phyloP scores from a whole-genome alignment of 768 basidiomycete genomes.

The Crassisporium funariophilum region DNA sequence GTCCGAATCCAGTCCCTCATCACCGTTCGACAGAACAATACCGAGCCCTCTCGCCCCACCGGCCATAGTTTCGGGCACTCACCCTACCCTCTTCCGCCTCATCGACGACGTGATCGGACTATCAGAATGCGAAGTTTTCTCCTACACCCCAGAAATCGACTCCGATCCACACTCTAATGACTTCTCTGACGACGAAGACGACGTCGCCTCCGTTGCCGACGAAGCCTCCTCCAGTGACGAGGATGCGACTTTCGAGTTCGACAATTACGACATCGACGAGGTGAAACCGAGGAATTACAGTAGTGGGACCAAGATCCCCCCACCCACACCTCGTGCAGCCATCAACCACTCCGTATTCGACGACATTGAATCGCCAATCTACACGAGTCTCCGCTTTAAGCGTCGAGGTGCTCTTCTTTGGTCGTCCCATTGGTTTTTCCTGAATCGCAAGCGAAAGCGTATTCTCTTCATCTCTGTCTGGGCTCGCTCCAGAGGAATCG shows the following conservation, averaged over 20 bases:
- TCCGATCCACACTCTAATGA: constrained; percentile 92
- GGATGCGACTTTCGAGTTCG: constrained; percentile 75
- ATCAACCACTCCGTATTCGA: constrained; percentile 40
- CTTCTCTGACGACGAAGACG: constrained; percentile 78
- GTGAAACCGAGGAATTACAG: constrained; percentile 41
- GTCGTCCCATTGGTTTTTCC: constrained; percentile 98
- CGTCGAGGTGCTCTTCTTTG: constrained; percentile 84
- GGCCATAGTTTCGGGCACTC: constrained; percentile 77
- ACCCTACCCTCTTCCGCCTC: constrained; percentile 84
- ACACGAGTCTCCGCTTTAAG: constrained; percentile 49
- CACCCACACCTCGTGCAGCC: constrained; percentile 40
- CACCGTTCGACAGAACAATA: constrained; percentile 59
- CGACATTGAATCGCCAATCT: constrained; percentile 38
- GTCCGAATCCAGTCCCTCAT: constrained; percentile 71
- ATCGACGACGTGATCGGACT: constrained; percentile 91
- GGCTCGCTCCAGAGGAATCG: constrained; percentile 72
- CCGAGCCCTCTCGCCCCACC: constrained; percentile 72
- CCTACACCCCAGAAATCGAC: constrained; percentile 90
- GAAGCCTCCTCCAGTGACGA: constrained; percentile 73
- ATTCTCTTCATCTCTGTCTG: constrained; percentile 91
- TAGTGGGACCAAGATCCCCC: constrained; percentile 39
- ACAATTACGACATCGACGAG: constrained; percentile 78
- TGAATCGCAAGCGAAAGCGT: constrained; percentile 90
- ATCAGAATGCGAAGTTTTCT: constrained; percentile 92
- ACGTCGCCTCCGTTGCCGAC: constrained; percentile 63